Evolutionary conservation across 2,329 filamentous ascomycete genomes (phyloP).

Genomic region (Daldinia eschscholtzii): DNA sequence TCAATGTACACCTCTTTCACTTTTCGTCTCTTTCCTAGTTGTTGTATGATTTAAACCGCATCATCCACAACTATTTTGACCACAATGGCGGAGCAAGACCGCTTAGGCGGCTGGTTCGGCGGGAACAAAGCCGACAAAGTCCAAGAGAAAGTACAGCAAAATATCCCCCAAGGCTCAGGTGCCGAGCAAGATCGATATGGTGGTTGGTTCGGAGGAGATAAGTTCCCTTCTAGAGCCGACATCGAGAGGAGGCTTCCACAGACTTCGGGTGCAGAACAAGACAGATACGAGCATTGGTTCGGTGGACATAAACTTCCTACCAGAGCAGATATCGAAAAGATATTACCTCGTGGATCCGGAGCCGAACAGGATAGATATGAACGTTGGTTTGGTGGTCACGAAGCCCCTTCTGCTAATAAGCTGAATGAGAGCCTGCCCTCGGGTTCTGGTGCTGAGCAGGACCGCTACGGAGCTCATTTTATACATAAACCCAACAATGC

Average conservation of each 20-base stretch:
- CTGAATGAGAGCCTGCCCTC: conserved; percentile 39
- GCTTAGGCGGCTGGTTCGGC: conserved; percentile 44
- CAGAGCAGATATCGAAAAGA: conserved; percentile 34
- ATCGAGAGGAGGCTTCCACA: conserved; percentile 39
- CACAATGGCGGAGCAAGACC: conserved; percentile 49
- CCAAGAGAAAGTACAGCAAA: conserved; percentile 34
- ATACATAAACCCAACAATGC: conserved; percentile 12
- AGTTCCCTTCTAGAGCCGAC: conserved; percentile 38
- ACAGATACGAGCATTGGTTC: conserved; percentile 45
- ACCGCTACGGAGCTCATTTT: conserved; percentile 47
- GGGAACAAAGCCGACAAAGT: conserved; percentile 33
- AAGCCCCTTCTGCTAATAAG: conserved; percentile 29
- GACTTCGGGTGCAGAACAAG: conserved; percentile 40
- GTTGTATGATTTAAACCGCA: conserved; percentile 11
- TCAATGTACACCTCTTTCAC: background rate
- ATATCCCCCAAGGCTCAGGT: conserved; percentile 37
- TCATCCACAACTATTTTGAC: background rate
- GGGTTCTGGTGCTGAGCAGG: conserved; percentile 39
- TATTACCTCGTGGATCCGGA: conserved; percentile 35
- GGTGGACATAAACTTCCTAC: conserved; percentile 38
- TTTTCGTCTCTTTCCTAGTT: background rate
- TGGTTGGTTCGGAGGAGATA: conserved; percentile 44
- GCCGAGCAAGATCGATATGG: conserved; percentile 48
- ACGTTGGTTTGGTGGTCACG: conserved; percentile 41
- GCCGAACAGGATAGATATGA: conserved; percentile 47